phyloP scores from a whole-genome alignment of 106 monocot genomes.

The Narthecium ossifragum region DNA sequence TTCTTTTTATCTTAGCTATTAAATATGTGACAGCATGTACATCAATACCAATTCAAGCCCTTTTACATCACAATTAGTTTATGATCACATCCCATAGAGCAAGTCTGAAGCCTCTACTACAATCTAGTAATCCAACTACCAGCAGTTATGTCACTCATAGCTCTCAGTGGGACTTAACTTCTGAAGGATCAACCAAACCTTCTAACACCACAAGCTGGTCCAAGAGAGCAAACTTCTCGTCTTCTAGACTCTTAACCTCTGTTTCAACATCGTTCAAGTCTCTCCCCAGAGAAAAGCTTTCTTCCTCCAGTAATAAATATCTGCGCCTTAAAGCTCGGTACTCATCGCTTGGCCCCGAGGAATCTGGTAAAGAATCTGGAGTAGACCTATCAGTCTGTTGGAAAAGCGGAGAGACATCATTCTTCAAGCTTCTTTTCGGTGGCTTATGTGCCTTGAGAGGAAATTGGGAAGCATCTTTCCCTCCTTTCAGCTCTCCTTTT shows the following conservation, averaged over 20 bases:
- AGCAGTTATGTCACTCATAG: too few species aligned
- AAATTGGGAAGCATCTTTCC: conserved; percentile 6
- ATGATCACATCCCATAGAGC: too few species aligned
- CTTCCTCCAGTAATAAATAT: conserved; percentile 90
- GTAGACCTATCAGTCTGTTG: conserved; percentile 37
- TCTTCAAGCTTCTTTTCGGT: conserved; percentile 38
- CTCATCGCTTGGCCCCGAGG: conserved; percentile 32
- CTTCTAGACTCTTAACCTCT: conserved; percentile 57
- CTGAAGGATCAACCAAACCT: conserved; percentile 77
- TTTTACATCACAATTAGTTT: too few species aligned
- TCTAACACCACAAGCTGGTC: conserved; percentile 91
- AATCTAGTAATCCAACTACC: too few species aligned
- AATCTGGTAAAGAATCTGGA: conserved; percentile 48
- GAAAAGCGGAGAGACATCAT: conserved; percentile 21
- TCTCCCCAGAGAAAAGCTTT: conserved; percentile 48
- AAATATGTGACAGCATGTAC: too few species aligned
- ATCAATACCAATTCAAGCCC: too few species aligned
- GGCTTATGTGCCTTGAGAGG: conserved; percentile 27
- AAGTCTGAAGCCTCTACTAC: too few species aligned
- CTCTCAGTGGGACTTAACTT: conserved; percentile 18
- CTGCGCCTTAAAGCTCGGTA: conserved; percentile 61
- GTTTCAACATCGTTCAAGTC: conserved; percentile 46
- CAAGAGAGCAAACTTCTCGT: conserved; percentile 69
- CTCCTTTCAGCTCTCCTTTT: conserved; percentile 28
- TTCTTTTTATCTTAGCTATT: too few species aligned